Evolutionary conservation across 2,329 filamentous ascomycete species (phyloP).

Genomic region (Cladosporium sphaerospermum): DNA sequence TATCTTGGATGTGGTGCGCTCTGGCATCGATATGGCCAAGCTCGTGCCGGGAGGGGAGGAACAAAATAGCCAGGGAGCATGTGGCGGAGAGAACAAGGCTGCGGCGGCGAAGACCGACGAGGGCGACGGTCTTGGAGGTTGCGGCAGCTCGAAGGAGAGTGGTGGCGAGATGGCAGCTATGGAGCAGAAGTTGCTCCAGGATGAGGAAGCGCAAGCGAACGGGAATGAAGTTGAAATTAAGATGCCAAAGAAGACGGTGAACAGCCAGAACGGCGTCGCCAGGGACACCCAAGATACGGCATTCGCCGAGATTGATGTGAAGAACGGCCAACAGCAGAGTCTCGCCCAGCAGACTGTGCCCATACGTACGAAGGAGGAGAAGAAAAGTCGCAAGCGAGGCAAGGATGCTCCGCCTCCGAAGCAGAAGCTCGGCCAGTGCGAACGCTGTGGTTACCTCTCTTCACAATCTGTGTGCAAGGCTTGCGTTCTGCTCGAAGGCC

Average conservation of each 20-base stretch:
- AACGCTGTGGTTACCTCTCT: slow-evolving; percentile 88
- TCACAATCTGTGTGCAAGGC: slow-evolving; percentile 93
- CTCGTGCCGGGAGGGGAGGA: slow-evolving; percentile 56
- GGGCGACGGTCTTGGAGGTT: slow-evolving; percentile 63
- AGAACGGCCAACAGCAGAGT: neutral
- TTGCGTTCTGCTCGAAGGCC: slow-evolving; percentile 77
- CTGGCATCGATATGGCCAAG: slow-evolving; percentile 91
- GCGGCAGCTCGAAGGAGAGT: slow-evolving; percentile 60
- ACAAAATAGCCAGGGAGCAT: neutral
- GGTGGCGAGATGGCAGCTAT: slow-evolving; percentile 77
- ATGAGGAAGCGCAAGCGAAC: slow-evolving; percentile 51
- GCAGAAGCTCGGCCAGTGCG: slow-evolving; percentile 76
- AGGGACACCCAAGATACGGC: neutral
- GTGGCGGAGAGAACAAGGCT: neutral
- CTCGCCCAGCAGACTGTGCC: slow-evolving; percentile 14
- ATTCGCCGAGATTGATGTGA: neutral
- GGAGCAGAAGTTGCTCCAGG: slow-evolving; percentile 64
- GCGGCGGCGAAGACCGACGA: slow-evolving; percentile 30
- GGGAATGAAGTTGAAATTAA: slow-evolving; percentile 61
- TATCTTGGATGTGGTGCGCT: slow-evolving; percentile 88
- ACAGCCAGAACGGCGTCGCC: neutral
- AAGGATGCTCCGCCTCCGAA: slow-evolving; percentile 35
- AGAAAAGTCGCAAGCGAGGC: neutral
- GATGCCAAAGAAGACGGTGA: slow-evolving; percentile 15
- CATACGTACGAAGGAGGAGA: slow-evolving; percentile 30